Base-by-base conservation (phyloP, 2,329 filamentous ascomycete species). In the Bipolaris gigantea region DNA sequence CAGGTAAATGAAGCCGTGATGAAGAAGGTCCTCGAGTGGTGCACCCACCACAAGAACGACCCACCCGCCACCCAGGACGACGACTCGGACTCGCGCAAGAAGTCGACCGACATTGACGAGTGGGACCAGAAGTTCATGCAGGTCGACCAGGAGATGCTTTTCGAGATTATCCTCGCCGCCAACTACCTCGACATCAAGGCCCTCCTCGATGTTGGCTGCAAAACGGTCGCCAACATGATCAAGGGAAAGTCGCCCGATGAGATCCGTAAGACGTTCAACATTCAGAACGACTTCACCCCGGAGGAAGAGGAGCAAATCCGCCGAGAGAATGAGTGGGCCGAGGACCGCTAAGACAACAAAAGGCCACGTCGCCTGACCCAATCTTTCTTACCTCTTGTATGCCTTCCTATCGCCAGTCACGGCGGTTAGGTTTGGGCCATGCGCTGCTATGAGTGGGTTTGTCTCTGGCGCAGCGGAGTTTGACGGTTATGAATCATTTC, bases 41-140 rank as follows among this genome's bases (percentile, higher is more conserved):
- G 94, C 80, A 86, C 90, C 62, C 91, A 97, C 75, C 94, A 99
- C 84, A 89, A 90, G 76, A 86, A 87, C 75, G 94, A 99, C 71
- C 91, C 94, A 35, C 82, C 86, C n/a, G 84, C 86, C 59, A 82
- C 87, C 49, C 85, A 86, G 68, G 93, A 97, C 59, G 94, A 96
- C 56, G 92, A 99, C 68, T 89, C 89, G 59, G 93, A 97, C 69
- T 92, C 88, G 46, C 90, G 94, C 67, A 97, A 97, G 83, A 97
- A 96, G 85, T 96, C 92, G 1, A 97, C 94, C 42, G 94, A 99
- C 69, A 99, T 99, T 63, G 94, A 97, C 56, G 94, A 99, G 78
- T 99, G 94, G 94, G 94, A 99, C 69, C 93, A 97, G 77, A 99
- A 99, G 80, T 99, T 97, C 77, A 97, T 99, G 94, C 93, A 97